These are phyloP conservation scores for Apodospora peruviana DNA, from an alignment of 495 filamentous ascomycete genomes.

Conservation along the genomic window DNA sequence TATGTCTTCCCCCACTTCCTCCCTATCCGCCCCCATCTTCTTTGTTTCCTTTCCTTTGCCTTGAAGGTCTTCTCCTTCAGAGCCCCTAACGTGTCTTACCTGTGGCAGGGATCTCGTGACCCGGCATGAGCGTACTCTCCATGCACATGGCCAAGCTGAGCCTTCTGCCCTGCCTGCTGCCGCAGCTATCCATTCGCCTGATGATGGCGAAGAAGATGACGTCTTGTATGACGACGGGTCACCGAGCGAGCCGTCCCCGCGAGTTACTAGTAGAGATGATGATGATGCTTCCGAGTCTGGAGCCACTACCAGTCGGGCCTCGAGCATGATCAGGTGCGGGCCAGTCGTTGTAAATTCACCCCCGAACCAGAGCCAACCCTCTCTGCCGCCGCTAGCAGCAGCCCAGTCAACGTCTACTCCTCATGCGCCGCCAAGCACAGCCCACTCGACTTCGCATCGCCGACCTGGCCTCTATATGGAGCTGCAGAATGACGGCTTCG, in stretches of 20 bases:
- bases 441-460: background rate
- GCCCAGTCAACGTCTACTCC: background rate
- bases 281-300: background rate
- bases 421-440: background rate
- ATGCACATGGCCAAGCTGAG: background rate
- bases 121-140: background rate
- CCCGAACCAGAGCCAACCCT: background rate
- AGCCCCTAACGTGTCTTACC: background rate
- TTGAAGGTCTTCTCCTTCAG: background rate
- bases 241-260: background rate
- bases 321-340: background rate
- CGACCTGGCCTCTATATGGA: background rate
- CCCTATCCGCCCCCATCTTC: background rate
- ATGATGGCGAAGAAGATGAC: background rate
- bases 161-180: background rate
- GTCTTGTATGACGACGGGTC: background rate
- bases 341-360: background rate
- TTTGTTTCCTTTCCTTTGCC: background rate
- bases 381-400: background rate
- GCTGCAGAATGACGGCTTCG: background rate
- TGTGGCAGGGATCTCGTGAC: conserved; percentile 1
- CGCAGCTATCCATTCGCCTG: background rate
- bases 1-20: background rate
- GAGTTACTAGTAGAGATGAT: background rate
- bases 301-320: background rate